A percentile compares a stretch with the other conserved stretches of the same genome.
Conservation (phyloP, 2,329 filamentous ascomycete species). For the Teratosphaeriaceae sp. region DNA sequence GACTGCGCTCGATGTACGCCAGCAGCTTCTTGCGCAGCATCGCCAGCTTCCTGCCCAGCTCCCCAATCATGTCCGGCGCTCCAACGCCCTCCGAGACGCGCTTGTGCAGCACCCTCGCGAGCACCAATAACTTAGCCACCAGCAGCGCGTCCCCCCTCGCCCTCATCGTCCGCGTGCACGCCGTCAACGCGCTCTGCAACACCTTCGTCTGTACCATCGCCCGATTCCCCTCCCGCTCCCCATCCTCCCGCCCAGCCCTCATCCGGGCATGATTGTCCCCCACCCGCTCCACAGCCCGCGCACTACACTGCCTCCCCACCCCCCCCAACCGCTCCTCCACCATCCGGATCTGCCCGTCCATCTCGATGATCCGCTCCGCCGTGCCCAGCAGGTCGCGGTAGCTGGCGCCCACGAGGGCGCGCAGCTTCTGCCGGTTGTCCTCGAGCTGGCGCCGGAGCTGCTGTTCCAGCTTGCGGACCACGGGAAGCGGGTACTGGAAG, state of each 20-base stretch:
- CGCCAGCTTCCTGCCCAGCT: conserved; percentile 57
- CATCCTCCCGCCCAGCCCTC: neutral
- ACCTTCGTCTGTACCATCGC: conserved; percentile 32
- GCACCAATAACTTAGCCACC: conserved; percentile 61
- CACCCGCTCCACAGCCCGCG: conserved; percentile 62
- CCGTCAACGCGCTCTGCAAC: conserved; percentile 49
- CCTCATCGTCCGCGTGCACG: conserved; percentile 48
- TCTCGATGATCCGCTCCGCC: conserved; percentile 86
- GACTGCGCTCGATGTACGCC: conserved; percentile 53
- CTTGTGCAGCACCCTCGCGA: conserved; percentile 69
- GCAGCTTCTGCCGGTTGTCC: conserved; percentile 59
- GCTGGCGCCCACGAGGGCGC: conserved; percentile 58
- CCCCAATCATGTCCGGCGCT: conserved; percentile 50
- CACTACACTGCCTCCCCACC: conserved; percentile 73
- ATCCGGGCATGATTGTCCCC: conserved; percentile 34
- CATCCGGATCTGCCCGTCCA: conserved; percentile 70
- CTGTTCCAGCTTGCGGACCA: conserved; percentile 56
- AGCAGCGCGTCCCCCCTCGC: conserved; percentile 46
- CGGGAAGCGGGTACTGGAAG: conserved; percentile 58
- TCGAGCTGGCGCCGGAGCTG: conserved; percentile 56
- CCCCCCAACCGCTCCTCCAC: conserved; percentile 65
- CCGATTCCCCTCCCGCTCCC: conserved; percentile 6
- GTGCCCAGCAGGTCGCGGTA: conserved; percentile 90
- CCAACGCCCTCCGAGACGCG: conserved; percentile 53
- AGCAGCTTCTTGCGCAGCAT: conserved; percentile 59